These are phyloP conservation scores for Torrubiellomyces zombiae DNA, from an alignment of 2,329 filamentous ascomycete genomes.

Conservation along the genomic window DNA sequence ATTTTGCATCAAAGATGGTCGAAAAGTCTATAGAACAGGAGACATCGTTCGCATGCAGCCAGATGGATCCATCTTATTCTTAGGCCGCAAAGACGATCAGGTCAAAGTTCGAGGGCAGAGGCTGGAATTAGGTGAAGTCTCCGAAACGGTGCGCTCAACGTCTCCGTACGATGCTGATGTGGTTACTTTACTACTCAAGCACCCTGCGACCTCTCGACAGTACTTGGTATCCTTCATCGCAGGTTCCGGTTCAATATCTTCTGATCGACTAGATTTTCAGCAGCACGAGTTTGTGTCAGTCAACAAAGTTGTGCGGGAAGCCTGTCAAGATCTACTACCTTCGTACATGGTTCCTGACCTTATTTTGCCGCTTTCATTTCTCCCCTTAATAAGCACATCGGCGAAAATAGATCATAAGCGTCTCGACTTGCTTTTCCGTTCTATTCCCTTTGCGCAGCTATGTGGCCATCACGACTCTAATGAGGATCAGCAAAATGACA, in stretches of 20 bases:
- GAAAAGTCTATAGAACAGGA: conserved; percentile 6
- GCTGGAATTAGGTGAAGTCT: conserved; percentile 5
- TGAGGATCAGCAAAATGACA: not conserved
- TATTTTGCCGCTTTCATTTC: conserved; percentile 2
- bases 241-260: not conserved
- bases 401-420: conserved; percentile 3
- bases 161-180: not conserved
- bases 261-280: not conserved
- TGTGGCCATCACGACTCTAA: not conserved
- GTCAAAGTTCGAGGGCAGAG: conserved; percentile 6
- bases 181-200: conserved; percentile 1
- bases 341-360: conserved; percentile 6
- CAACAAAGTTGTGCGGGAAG: not conserved
- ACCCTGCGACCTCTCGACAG: not conserved
- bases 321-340: conserved; percentile 2
- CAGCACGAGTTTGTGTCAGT: not conserved
- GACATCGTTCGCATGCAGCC: conserved; percentile 7
- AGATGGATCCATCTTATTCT: conserved; percentile 5
- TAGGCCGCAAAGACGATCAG: conserved; percentile 6
- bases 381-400: conserved; percentile 3
- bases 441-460: conserved; percentile 3
- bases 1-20: conserved; percentile 4
- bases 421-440: conserved; percentile 2
- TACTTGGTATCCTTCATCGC: not conserved
- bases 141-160: not conserved